A percentile compares a stretch with the other conserved stretches of the same genome.
Conservation (phyloP, 495 filamentous ascomycete species). For the Amniculicola lignicola region DNA sequence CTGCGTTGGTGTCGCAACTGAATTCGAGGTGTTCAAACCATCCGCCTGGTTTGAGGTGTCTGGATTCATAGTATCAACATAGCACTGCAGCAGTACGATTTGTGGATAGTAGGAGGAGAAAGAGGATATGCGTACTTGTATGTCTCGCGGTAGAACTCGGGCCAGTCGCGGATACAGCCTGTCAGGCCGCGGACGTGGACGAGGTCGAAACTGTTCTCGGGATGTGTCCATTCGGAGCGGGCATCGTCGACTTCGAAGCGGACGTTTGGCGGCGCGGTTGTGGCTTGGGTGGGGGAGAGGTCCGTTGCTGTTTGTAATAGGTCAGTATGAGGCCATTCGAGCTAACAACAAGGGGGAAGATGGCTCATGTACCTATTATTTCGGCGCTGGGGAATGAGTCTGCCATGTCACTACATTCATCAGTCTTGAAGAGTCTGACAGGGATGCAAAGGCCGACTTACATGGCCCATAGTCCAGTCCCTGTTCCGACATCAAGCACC, state of each 20-base stretch:
- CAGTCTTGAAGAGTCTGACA: background rate
- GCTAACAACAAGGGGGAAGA: background rate
- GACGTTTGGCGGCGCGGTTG: slow-evolving; percentile 32
- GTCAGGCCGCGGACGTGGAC: slow-evolving; percentile 33
- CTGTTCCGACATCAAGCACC: slow-evolving; percentile 40
- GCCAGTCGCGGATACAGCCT: slow-evolving; percentile 31
- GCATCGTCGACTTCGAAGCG: slow-evolving; percentile 37
- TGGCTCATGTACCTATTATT: slow-evolving; percentile 23
- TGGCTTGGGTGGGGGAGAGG: slow-evolving; percentile 31
- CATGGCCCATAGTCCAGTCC: slow-evolving; percentile 42
- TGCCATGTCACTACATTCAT: slow-evolving; percentile 25
- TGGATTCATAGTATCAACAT: no score
- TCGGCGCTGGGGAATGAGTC: slow-evolving; percentile 27
- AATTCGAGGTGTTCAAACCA: slow-evolving; percentile 33
- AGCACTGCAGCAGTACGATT: no score
- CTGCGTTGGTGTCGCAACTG: slow-evolving; percentile 14
- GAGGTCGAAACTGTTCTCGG: slow-evolving; percentile 30
- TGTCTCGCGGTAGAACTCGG: slow-evolving; percentile 18
- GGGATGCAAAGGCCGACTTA: slow-evolving; percentile 14
- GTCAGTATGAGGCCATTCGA: no score
- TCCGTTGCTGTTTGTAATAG: slow-evolving; percentile 29
- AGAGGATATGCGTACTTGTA: slow-evolving; percentile 15
- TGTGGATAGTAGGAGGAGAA: slow-evolving; percentile 1
- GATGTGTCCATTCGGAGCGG: slow-evolving; percentile 31
- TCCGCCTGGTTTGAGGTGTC: slow-evolving; percentile 31